Percentiles rank a stretch among this genome's conserved stretches.
Conservation (phyloP, 495 filamentous ascomycete species). For the Penicillium odoratum region DNA sequence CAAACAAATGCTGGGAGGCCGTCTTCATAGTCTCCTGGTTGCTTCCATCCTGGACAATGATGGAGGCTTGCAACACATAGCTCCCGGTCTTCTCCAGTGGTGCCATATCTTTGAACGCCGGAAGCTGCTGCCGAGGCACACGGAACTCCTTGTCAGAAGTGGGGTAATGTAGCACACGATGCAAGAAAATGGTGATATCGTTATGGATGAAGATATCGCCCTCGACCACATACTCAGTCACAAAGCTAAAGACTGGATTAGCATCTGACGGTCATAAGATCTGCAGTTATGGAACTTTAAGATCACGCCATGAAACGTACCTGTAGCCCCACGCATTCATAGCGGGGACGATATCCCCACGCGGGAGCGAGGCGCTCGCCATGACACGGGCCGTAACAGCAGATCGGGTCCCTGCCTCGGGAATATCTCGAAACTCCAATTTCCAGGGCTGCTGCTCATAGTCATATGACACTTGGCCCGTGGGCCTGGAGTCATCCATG, state of each 20-base stretch:
- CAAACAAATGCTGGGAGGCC: constrained; percentile 59
- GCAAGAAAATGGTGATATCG: constrained; percentile 49
- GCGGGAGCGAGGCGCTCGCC: constrained; percentile 43
- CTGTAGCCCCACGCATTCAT: constrained; percentile 56
- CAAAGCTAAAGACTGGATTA: constrained; percentile 37
- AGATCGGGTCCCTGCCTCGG: constrained; percentile 49
- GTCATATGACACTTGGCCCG: constrained; percentile 25
- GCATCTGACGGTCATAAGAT: constrained; percentile 19
- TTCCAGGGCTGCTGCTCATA: constrained; percentile 47
- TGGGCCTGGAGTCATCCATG: constrained; percentile 21
- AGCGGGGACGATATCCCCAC: constrained; percentile 42
- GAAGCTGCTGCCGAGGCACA: constrained; percentile 33
- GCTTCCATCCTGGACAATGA: constrained; percentile 50
- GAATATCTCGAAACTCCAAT: constrained; percentile 55
- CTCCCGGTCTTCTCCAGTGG: constrained; percentile 48
- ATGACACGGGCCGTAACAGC: constrained; percentile 50
- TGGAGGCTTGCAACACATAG: constrained; percentile 52
- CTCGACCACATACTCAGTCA: constrained; percentile 48
- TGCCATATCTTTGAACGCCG: constrained; percentile 35
- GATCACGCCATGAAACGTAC: constrained; percentile 33
- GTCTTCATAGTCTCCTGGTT: constrained; percentile 56
- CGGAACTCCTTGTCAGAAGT: constrained; percentile 24
- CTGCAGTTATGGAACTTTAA: not conserved
- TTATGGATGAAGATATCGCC: constrained; percentile 51
- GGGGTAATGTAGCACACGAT: constrained; percentile 46